A percentile compares a stretch with the other conserved stretches of the same genome.
phyloP scores from a whole-genome alignment of 352 stramenopile species.

The Globisporangium nagaii region DNA sequence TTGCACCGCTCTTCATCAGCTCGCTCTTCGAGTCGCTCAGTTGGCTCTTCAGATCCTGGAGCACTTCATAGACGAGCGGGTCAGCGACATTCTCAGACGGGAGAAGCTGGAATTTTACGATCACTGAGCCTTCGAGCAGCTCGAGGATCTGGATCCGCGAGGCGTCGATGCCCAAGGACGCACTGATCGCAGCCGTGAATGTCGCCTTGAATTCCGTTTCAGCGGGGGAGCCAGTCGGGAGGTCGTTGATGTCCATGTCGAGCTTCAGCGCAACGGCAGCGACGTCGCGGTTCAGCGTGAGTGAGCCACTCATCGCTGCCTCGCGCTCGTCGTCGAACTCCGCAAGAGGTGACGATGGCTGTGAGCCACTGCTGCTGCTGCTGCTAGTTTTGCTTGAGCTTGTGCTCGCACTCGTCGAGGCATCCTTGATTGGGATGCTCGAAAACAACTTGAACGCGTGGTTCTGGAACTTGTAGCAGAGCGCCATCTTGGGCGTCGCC shows the following conservation, averaged over 20 bases:
- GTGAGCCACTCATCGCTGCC: constrained; percentile 21
- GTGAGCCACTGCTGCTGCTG: neutral
- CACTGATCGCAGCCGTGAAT: constrained; percentile 29
- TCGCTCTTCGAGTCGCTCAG: constrained; percentile 31
- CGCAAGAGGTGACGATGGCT: constrained; percentile 1
- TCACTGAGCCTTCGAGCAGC: constrained; percentile 47
- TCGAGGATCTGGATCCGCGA: constrained; percentile 47
- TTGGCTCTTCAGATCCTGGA: constrained; percentile 38
- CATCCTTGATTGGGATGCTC: constrained; percentile 30
- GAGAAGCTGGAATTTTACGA: constrained; percentile 59
- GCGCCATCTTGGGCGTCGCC: constrained; percentile 26
- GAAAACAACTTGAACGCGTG: constrained; percentile 51
- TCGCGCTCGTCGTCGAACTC: constrained; percentile 26
- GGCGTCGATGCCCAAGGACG: constrained; percentile 37
- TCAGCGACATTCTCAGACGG: constrained; percentile 43
- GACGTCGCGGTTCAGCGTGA: constrained; percentile 39
- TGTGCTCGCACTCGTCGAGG: constrained; percentile 10
- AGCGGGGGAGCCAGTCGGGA: constrained; percentile 40
- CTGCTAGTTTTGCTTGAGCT: constrained; percentile 1
- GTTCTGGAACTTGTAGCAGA: constrained; percentile 60
- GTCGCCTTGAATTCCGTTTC: constrained; percentile 43
- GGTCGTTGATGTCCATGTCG: constrained; percentile 51
- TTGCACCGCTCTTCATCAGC: constrained; percentile 20
- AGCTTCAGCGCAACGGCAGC: constrained; percentile 45
- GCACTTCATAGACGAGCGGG: constrained; percentile 33